These are phyloP conservation scores for Amanita phalloides DNA, from an alignment of 768 basidiomycete genomes.

Conservation along the genomic window DNA sequence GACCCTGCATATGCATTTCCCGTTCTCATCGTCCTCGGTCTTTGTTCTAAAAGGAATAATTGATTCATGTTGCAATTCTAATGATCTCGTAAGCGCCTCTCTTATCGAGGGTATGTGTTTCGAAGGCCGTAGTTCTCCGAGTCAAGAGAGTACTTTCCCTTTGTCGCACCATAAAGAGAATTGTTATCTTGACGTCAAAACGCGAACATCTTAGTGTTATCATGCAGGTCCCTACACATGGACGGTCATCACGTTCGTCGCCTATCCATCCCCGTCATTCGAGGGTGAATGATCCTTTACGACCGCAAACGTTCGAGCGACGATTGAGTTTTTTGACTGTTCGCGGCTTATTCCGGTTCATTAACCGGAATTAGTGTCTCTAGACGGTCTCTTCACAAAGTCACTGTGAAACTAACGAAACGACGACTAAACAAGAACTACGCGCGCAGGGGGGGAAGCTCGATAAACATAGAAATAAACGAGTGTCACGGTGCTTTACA, in stretches of 20 bases:
- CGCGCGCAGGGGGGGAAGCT: background rate
- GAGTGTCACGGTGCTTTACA: background rate
- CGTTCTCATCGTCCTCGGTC: background rate
- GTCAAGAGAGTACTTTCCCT: background rate
- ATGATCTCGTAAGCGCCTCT: background rate
- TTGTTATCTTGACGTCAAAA: constrained; percentile 6
- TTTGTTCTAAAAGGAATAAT: background rate
- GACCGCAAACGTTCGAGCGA: background rate
- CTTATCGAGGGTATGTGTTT: background rate
- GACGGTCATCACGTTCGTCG: background rate
- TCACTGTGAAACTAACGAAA: background rate
- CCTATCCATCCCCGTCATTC: background rate
- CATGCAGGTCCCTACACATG: background rate
- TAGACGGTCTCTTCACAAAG: background rate
- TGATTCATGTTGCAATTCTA: background rate
- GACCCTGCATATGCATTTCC: background rate
- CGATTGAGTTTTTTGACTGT: background rate
- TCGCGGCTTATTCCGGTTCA: background rate
- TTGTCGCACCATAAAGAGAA: constrained; percentile 9
- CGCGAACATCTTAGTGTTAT: background rate
- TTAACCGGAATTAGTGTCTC: background rate
- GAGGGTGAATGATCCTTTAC: background rate
- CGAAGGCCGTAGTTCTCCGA: background rate
- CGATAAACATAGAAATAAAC: background rate
- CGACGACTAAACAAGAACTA: background rate